phyloP scores from a whole-genome alignment of 1,139 yeast species.

The Wickerhamomyces sp. region DNA sequence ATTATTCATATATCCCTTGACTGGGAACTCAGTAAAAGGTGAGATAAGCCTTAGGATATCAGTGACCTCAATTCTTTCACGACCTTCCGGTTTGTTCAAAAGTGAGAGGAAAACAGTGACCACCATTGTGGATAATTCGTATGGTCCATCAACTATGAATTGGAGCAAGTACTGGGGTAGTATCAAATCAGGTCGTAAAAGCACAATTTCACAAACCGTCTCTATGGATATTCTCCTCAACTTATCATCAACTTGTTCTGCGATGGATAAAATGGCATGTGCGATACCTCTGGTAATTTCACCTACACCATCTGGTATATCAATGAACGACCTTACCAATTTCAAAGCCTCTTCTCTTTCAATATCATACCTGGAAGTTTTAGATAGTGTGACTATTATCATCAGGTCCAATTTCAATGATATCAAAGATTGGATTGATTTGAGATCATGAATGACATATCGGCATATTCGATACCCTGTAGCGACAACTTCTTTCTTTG shows the following conservation, averaged over 20 bases:
- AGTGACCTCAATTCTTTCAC: constrained; percentile 51
- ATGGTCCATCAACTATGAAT: constrained; percentile 57
- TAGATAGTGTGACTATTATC: constrained; percentile 60
- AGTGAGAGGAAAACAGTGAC: constrained; percentile 53
- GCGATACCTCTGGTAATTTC: constrained; percentile 62
- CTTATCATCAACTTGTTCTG: constrained; percentile 57
- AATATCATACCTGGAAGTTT: constrained; percentile 41
- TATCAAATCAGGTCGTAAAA: constrained; percentile 71
- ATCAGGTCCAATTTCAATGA: constrained; percentile 55
- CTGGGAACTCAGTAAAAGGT: constrained; percentile 55
- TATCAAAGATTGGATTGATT: constrained; percentile 44
- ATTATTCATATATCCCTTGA: constrained; percentile 38
- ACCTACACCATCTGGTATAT: constrained; percentile 50
- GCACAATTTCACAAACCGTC: constrained; percentile 63
- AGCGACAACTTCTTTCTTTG: constrained; percentile 60
- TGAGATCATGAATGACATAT: constrained; percentile 50
- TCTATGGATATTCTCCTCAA: constrained; percentile 55
- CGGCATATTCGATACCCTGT: constrained; percentile 75
- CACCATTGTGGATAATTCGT: constrained; percentile 51
- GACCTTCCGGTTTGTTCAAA: constrained; percentile 54
- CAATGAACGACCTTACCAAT: constrained; percentile 58
- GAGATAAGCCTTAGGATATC: constrained; percentile 63
- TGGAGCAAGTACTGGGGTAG: constrained; percentile 45
- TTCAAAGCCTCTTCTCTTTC: constrained; percentile 82
- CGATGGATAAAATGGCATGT: constrained; percentile 66